phyloP scores from a whole-genome alignment of 306 rosid genomes.

The Ammopiptanthus mongolicus region DNA sequence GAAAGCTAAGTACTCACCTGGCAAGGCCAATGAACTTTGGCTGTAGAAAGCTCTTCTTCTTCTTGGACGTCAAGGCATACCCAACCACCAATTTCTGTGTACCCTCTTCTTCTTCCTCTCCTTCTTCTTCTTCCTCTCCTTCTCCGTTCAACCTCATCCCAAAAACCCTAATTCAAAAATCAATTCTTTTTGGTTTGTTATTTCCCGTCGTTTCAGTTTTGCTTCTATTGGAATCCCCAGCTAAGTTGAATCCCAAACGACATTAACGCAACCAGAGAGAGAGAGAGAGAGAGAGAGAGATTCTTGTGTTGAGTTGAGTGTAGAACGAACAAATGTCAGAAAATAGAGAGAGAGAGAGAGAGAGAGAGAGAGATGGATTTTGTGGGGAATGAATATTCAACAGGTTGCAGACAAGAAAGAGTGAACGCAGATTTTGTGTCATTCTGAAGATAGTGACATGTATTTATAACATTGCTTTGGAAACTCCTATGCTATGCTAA shows the following conservation, averaged over 20 bases:
- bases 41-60: conserved; percentile 20
- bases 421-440: background rate
- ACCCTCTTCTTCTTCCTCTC: background rate
- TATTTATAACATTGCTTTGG: background rate
- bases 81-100: background rate
- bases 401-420: conserved; percentile 14
- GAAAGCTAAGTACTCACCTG: background rate
- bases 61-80: conserved; percentile 19
- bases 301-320: background rate
- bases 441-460: background rate
- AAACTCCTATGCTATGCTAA: background rate
- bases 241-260: background rate
- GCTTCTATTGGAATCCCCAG: background rate
- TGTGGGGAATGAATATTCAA: conserved; percentile 22
- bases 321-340: background rate
- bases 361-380: background rate
- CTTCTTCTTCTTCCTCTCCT: background rate
- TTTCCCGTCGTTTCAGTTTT: background rate
- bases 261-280: background rate
- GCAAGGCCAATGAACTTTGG: conserved; percentile 9
- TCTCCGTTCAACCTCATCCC: conserved; percentile 6
- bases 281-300: background rate
- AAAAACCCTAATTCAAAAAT: background rate
- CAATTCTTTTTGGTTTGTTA: background rate
- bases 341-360: background rate